Percentiles rank a stretch among this genome's conserved stretches.
These are phyloP conservation scores for Botrytis fragariae DNA, from an alignment of 2,329 filamentous ascomycete genomes.

Conservation along the genomic window DNA sequence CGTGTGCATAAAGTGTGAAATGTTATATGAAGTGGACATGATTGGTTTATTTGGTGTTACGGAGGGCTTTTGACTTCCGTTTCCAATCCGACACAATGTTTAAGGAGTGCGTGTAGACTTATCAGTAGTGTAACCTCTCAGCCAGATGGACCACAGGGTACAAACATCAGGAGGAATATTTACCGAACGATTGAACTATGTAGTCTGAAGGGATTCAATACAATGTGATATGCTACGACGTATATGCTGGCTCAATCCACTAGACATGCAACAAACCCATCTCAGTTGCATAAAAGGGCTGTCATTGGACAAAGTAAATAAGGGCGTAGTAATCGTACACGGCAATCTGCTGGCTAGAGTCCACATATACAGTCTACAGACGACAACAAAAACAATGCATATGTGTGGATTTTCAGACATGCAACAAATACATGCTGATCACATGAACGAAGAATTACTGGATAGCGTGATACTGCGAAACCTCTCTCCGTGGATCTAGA, in stretches of 20 bases:
- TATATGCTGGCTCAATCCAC: not conserved
- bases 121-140: not conserved
- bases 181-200: too few species aligned
- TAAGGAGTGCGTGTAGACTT: not conserved
- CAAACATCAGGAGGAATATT: too few species aligned
- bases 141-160: too few species aligned
- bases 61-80: not conserved
- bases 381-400: not conserved
- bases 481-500: not conserved
- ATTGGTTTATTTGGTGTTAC: not conserved
- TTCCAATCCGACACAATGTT: not conserved
- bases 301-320: not conserved
- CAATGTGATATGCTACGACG: too few species aligned
- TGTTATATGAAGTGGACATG: not conserved
- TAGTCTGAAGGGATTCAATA: too few species aligned
- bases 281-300: not conserved
- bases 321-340: not conserved
- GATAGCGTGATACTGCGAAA: not conserved
- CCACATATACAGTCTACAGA: not conserved
- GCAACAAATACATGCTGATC: not conserved
- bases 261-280: not conserved
- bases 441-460: not conserved
- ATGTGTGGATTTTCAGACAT: not conserved
- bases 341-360: not conserved
- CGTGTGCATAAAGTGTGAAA: fast-evolving